Evolutionary conservation across 768 basidiomycete species (phyloP), one percentile per base, ranked within the genome.

Genomic region (Infundibulicybe gibba): DNA sequence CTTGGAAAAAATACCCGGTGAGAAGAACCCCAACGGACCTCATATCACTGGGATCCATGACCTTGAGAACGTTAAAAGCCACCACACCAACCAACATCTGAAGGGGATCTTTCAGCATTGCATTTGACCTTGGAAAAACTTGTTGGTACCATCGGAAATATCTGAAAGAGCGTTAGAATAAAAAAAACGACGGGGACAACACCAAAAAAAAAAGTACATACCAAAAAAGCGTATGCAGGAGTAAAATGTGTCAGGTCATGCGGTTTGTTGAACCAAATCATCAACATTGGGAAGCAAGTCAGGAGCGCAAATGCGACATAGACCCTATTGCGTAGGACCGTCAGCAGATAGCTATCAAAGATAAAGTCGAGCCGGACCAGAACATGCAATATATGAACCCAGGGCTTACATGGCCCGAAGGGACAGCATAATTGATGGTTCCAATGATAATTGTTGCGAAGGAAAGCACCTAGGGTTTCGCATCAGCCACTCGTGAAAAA

Each of bases 371-470:
- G 15, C 54, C 64, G 39, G 48, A 74, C 75, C 75, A 76, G 55
- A 74, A 76, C 17, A 76, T 58, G 31, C 43, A 62, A 51, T 75
- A 75, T 25, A 74, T 64, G 42, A 65, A 61, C 10, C 58, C 54
- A 6, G 64, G 59, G 38, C 55, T 58, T 16, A 69, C 54, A 49
- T 65, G 66, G 1, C 69, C 66, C 6, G 61, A 45, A 1, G 70
- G 68, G n/a, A 71, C 63, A 25, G 62, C 68, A 43, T 75, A 75
- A 49, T 75, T 72, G 50, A 77, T 70, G 0, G 69, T 70, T 8
- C 75, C 74, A 43, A 77, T 74, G 45, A 76, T 61, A 40, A 76
- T 72, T 4, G 73, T 75, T 6, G 75, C 75, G 49, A 76, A 75
- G 3, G 73, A 75, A n/a, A 76, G 61, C 6, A 74, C 72, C 72